Conservation (phyloP, 768 basidiomycete genomes). For the Amanita rubescens region DNA sequence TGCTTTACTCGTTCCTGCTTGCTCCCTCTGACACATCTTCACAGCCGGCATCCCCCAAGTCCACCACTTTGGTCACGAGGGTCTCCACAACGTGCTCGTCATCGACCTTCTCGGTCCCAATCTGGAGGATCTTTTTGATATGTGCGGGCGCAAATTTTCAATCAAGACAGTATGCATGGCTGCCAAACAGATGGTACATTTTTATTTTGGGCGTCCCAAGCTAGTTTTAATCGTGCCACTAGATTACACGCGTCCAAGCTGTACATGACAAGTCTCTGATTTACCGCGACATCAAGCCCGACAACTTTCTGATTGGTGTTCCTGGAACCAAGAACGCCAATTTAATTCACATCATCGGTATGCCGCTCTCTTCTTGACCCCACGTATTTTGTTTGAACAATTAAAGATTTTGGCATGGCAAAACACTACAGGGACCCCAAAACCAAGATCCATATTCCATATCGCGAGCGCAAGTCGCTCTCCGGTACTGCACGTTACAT, state of each 20-base stretch:
- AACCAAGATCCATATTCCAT: conserved; percentile 97
- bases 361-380: conserved; percentile 20
- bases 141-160: conserved; percentile 96
- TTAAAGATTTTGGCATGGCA: conserved; percentile 94
- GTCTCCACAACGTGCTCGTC: conserved; percentile 91
- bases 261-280: conserved; percentile 99
- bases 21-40: conserved; percentile 8
- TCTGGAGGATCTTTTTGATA: conserved; percentile 96
- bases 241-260: conserved; percentile 95
- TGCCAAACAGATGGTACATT: conserved; percentile 91
- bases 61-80: conserved; percentile 98
- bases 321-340: conserved; percentile 88
- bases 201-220: neutral
- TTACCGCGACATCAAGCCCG: conserved; percentile 98
- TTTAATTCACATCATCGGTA: conserved; percentile 80
- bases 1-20: conserved; percentile 14
- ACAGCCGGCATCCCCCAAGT: conserved; percentile 95
- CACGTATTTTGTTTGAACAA: conserved; percentile 2
- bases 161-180: conserved; percentile 99
- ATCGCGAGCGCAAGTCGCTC: conserved; percentile 94
- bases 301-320: conserved; percentile 97
- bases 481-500: conserved; percentile 98
- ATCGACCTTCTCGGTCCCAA: conserved; percentile 97
- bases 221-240: conserved; percentile 10
- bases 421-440: conserved; percentile 99